These are phyloP conservation scores for Fusarium mexicanum DNA, from an alignment of 2,329 filamentous ascomycete species.

Conservation along the genomic window DNA sequence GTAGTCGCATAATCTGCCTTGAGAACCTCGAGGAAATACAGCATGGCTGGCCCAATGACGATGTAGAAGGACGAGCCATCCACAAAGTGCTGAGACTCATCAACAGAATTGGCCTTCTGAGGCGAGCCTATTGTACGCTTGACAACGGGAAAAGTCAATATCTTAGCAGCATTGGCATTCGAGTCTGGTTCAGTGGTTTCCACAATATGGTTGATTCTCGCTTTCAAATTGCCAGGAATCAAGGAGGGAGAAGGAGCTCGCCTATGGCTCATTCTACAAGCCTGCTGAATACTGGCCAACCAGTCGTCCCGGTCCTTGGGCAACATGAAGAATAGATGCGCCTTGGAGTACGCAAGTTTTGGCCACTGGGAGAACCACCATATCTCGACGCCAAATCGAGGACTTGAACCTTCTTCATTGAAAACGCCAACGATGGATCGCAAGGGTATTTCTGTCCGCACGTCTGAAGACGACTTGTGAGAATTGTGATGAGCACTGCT, in stretches of 20 bases:
- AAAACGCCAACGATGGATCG: slow-evolving; percentile 63
- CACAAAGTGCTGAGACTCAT: slow-evolving; percentile 56
- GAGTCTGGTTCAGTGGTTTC: slow-evolving; percentile 53
- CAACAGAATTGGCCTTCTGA: slow-evolving; percentile 53
- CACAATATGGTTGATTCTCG: slow-evolving; percentile 59
- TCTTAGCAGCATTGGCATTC: slow-evolving; percentile 42
- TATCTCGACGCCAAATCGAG: slow-evolving; percentile 63
- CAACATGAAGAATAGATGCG: slow-evolving; percentile 60
- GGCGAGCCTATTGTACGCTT: slow-evolving; percentile 56
- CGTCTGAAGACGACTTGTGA: slow-evolving; percentile 49
- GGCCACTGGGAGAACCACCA: slow-evolving; percentile 63
- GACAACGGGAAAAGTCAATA: slow-evolving; percentile 62
- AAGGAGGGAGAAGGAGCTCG: slow-evolving; percentile 49
- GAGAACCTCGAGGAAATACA: slow-evolving; percentile 62
- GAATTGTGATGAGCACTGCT: slow-evolving; percentile 37
- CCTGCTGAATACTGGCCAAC: slow-evolving; percentile 57
- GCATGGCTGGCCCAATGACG: slow-evolving; percentile 63
- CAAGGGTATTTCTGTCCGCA: slow-evolving; percentile 59
- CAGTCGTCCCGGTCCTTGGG: slow-evolving; percentile 61
- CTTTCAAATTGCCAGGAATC: slow-evolving; percentile 58
- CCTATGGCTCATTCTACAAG: slow-evolving; percentile 52
- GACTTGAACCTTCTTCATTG: slow-evolving; percentile 59
- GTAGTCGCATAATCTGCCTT: slow-evolving; percentile 54
- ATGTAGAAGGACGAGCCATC: slow-evolving; percentile 65
- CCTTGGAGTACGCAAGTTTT: slow-evolving; percentile 57